These are phyloP conservation scores for Fermentozyma sake DNA, from an alignment of 1,139 yeast genomes.

Conservation along the genomic window DNA sequence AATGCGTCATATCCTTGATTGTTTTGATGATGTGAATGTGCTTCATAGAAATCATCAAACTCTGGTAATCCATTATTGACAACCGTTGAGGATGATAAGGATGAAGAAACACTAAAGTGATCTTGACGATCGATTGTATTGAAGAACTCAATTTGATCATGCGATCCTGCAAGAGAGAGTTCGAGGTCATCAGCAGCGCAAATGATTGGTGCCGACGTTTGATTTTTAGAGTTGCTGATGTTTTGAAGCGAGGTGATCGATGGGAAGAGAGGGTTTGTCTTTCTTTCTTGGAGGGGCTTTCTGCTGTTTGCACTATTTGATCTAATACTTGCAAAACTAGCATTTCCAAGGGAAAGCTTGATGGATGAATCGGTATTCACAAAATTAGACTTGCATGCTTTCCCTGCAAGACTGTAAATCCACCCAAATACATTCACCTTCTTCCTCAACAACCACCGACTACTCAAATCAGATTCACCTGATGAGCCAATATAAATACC, in stretches of 20 bases:
- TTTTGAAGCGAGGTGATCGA: conserved; percentile 5
- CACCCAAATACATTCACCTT: too few species aligned
- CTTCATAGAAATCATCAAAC: conserved; percentile 3
- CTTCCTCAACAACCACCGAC: too few species aligned
- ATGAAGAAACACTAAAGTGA: conserved; percentile 3
- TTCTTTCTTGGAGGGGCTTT: too few species aligned
- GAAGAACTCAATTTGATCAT: conserved; percentile 15
- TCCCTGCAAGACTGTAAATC: too few species aligned
- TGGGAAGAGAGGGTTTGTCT: conserved; percentile 3
- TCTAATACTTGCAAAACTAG: too few species aligned
- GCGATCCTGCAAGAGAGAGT: conserved; percentile 10
- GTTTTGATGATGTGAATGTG: conserved; percentile 1
- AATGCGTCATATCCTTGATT: conserved; percentile 1
- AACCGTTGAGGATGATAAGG: conserved; percentile 1
- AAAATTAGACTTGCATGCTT: too few species aligned
- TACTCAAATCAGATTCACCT: too few species aligned
- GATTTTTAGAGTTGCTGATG: conserved; percentile 6
- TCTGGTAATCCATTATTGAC: conserved; percentile 1
- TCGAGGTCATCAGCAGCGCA: conserved; percentile 16
- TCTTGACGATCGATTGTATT: conserved; percentile 2
- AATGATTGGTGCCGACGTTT: conserved; percentile 1
- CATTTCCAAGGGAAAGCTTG: too few species aligned
- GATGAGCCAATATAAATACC: too few species aligned
- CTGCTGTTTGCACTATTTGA: too few species aligned
- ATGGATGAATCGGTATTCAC: too few species aligned